Evolutionary conservation across 1,284 basidiomycete species (phyloP), one percentile per base, ranked within the genome.

Genomic region (Ganoderma lingzhi): DNA sequence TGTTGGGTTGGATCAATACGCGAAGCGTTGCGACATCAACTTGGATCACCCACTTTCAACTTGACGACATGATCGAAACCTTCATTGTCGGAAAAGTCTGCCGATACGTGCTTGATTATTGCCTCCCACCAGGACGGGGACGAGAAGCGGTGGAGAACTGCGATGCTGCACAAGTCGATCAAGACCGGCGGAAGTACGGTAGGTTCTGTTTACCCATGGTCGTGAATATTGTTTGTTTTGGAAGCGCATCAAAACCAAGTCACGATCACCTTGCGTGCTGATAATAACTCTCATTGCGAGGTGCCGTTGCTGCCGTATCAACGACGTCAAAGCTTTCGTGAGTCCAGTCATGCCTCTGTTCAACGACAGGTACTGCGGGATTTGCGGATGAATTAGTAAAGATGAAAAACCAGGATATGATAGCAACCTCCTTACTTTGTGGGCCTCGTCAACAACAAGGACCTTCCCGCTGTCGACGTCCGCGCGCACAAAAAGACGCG

Each of bases 41-140:
- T 48, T 44, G 69, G 58, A n/a, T 17, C 28, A 56, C 35, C 70
- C 70, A 91, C 91, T 84, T 89, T 84, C 2, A 93, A 82, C 66
- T 78, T 86, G 14, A 92, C 90, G 17, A 93, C 86, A 62, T 86
- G 83, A 71, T 92, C 88, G 70, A 93, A 92, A 0, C 87, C 88
- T 56, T 90, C 88, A 2, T 82, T 83, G 5, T 82, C 77, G 0
- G 84, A 84, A 64, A 91, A 83, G 70, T 90, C 85, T 0, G 89
- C 88, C 0, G 90, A 88, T 4, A 93, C 88, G 73, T 93, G 92
- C 44, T 89, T 86, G 2, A 84, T 80, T 0, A 93, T 78, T 71
- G 93, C 91, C 0, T 88, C 83, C 86, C 89, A 91, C 92, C 92
- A 93, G 0, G 88, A 82, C 0, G 90, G 89, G 0, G 91, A 93